These are phyloP conservation scores for Aspergillus biplanus DNA, from an alignment of 495 filamentous ascomycete species.

Conservation along the genomic window DNA sequence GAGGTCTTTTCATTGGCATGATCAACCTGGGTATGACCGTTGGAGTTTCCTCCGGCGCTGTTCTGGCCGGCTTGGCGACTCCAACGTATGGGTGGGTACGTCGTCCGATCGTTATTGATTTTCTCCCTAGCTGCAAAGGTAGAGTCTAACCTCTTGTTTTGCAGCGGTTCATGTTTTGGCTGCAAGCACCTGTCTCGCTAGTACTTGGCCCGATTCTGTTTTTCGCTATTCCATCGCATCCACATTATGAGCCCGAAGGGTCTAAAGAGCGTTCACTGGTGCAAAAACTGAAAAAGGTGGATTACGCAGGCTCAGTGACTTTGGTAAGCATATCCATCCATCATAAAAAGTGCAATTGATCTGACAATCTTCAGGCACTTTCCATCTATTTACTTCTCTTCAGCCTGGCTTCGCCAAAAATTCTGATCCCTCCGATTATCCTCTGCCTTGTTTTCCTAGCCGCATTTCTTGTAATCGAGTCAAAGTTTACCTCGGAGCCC, in stretches of 20 bases:
- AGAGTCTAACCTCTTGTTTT: not conserved
- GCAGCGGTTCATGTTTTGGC: conserved; percentile 69
- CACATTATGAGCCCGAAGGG: conserved; percentile 29
- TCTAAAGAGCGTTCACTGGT: conserved; percentile 30
- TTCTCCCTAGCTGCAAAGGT: not conserved
- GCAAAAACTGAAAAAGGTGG: conserved; percentile 61
- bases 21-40: conserved; percentile 68
- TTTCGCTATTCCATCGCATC: conserved; percentile 57
- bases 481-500: conserved; percentile 58
- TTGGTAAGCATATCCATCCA: conserved; percentile 50
- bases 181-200: conserved; percentile 62
- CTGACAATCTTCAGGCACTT: conserved; percentile 40
- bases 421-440: conserved; percentile 60
- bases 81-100: conserved; percentile 70
- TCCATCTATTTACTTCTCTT: conserved; percentile 67
- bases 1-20: conserved; percentile 72
- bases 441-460: conserved; percentile 55
- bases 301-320: conserved; percentile 68
- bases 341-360: conserved; percentile 10
- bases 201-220: conserved; percentile 60
- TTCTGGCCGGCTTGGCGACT: conserved; percentile 67
- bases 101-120: conserved; percentile 5
- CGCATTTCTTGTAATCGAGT: conserved; percentile 65
- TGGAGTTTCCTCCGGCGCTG: conserved; percentile 70
- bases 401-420: conserved; percentile 61